A percentile compares a stretch with the other conserved stretches of the same genome.
Evolutionary conservation across 352 stramenopile genomes (phyloP).

Genomic region (Phytophthora constricta): DNA sequence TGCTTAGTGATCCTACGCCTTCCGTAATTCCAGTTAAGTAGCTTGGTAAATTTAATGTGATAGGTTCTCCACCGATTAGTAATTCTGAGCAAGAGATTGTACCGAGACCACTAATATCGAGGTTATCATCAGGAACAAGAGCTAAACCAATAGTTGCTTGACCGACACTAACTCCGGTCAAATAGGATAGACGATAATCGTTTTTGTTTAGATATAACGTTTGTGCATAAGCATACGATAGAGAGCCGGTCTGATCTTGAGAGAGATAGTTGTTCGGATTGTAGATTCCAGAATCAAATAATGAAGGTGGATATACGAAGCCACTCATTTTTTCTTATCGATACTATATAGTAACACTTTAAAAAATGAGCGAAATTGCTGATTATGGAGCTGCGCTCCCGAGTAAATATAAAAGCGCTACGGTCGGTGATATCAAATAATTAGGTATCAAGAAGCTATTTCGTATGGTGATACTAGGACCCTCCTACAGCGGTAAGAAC

Average conservation of each 20-base stretch:
- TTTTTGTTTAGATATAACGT: neutral
- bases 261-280: neutral
- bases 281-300: neutral
- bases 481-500: slow-evolving; percentile 7
- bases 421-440: neutral
- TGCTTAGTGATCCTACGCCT: no score
- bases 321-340: no score
- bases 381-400: slow-evolving; percentile 1
- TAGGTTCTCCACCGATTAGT: no score
- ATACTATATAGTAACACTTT: no score
- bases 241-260: neutral
- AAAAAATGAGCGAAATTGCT: no score
- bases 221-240: neutral
- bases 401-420: slow-evolving; percentile 1
- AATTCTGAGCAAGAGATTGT: neutral
- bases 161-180: neutral
- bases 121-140: neutral
- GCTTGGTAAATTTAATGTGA: no score
- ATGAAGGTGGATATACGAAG: neutral
- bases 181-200: neutral
- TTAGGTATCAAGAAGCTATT: slow-evolving; percentile 8
- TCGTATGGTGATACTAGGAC: slow-evolving; percentile 11
- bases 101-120: neutral
- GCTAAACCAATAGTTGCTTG: neutral
- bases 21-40: no score